phyloP scores from a whole-genome alignment of 345 rosid genomes.

The Brassica napus region Da-Ae NC_063434.1:25519001-25519500 shows the following conservation, averaged over 20 bases:
- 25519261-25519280: not conserved
- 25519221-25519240: not conserved
- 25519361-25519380: not conserved
- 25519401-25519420: not conserved
- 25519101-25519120: not conserved
- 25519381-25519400: not conserved
- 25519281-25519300: not conserved
- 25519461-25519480: not conserved
- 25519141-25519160: not conserved
- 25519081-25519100: too few species aligned
- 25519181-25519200: not conserved
- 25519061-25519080: too few species aligned
- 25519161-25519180: not conserved
- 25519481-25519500: not conserved
- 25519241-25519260: not conserved
- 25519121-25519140: not conserved
- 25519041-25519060: too few species aligned
- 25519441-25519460: not conserved
- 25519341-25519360: not conserved
- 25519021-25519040: too few species aligned
- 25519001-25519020: too few species aligned
- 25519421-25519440: not conserved
- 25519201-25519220: constrained; percentile 4
- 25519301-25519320: not conserved
- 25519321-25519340: not conserved